Base-by-base conservation (phyloP, 768 basidiomycete genomes). In the Gloeopeniophorella convolvens region DNA sequence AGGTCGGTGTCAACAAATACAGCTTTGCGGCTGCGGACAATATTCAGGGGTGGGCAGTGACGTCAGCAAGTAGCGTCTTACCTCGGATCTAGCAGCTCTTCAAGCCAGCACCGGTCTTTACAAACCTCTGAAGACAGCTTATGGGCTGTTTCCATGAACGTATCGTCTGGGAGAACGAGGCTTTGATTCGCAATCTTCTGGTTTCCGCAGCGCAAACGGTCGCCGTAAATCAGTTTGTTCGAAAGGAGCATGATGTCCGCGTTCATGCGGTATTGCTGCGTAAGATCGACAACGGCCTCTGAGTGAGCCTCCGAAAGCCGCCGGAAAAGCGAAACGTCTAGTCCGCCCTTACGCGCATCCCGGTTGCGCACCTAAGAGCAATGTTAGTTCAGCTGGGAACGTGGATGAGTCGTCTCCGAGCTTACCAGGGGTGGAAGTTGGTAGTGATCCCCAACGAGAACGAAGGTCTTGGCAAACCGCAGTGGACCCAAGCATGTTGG, bases 361-460 rank as follows among this genome's bases (percentile, higher is more conserved):
- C 68, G 72, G 61, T 87, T 92, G 43, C 85, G 84, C 26, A 96
- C 90, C 91, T 94, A 45, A 7, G 27, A 48, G 6, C 42, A 12
- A 28, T 18, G 6, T 23, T 43, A 32, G 45, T 43, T 50, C 40
- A 23, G 39, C 6, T 15, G 1, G 3, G 15, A 20, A 18, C 16
- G 41, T 30, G 20, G 35, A 16, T 1, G 34, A 27, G 34, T 32
- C 6, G 15, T 5, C 23, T 45, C 27, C 2, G 58, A 10, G 5
- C 77, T 50, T 59, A 95, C 95, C 33, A 98, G 76, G 0, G 96
- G 96, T 9, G 95, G 95, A 2, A 99, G 80, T 61, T 99, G 96
- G 70, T 86, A 91, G 68, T 99, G 96, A 63, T 98, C 96, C 6
- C 96, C 96, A 15, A 98, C 95, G 11, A 98, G 82, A 4, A 98